Evolutionary conservation across 2,329 filamentous ascomycete genomes (phyloP), one percentile per base, ranked within the genome.

Genomic region (Talaromyces sp.): DNA sequence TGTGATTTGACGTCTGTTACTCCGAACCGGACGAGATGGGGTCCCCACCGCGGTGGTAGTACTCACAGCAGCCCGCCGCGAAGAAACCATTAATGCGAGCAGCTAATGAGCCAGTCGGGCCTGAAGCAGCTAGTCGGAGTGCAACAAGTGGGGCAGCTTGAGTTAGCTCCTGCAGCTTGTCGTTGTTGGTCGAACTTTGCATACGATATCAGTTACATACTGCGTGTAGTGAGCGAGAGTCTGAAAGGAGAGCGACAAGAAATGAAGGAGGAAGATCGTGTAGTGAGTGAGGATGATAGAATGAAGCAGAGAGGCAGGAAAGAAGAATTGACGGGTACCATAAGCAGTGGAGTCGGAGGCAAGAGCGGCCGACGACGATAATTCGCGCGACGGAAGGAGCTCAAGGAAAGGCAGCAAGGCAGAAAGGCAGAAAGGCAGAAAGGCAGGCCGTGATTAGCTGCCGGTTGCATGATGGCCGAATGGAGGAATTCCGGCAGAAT

Each of bases 11-110:
- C 69, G 73, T 61, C 76, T 75, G 66, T 66, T 75, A 31, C 70
- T 69, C 33, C 76, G 75, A 42, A 75, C 62, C 18, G 76, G 76
- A 12, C 73, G 72, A 58, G 73, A 69, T 58, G 67, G 63, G 7
- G 63, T 64, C 63, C 39, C 60, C 63, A 60, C 57, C 52, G 55
- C 42, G 16, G 67, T 64, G 42, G 68, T 64, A 44, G 68, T 59
- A 25, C 69, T 35, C 18, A 67, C 66, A 52, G 68, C 60, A 28
- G 69, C 64, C 42, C 68, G 69, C 48, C 65, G 64, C 18, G 66
- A 68, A 23, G 70, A 67, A 63, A 73, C 70, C 75, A 77, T 77
- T 52, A 54, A 23, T 14, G 50, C 46, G 18, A 44, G 69, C 66
- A 61, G 74, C 70, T 74, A 77, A 76, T 42, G 11, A 39, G 54